Evolutionary conservation across 441 rosid species (phyloP).

Genomic region (Aleurites moluccanus): DNA sequence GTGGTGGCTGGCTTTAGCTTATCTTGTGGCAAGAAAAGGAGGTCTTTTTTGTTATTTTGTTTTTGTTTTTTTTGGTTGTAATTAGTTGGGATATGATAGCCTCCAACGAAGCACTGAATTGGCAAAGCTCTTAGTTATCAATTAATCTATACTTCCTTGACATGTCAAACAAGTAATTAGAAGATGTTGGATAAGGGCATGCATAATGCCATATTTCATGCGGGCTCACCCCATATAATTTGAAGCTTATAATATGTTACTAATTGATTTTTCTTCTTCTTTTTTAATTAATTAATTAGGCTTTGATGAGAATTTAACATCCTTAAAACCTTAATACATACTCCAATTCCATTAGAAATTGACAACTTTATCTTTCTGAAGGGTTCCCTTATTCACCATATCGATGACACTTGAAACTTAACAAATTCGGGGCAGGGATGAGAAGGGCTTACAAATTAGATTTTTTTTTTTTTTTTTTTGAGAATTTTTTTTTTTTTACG

Average conservation of each 20-base stretch:
- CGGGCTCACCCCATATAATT: not conserved
- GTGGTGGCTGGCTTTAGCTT: not conserved
- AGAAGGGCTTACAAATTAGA: no score
- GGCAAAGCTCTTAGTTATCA: not conserved
- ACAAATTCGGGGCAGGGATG: no score
- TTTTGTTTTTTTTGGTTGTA: not conserved
- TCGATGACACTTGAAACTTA: no score
- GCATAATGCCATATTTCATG: not conserved
- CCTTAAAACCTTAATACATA: no score
- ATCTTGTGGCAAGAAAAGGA: not conserved
- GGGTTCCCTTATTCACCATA: no score
- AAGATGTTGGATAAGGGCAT: not conserved
- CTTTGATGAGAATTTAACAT: no score
- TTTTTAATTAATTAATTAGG: no score
- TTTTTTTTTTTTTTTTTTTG: no score
- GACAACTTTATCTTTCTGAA: no score
- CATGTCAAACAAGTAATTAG: not conserved
- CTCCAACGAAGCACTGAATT: not conserved
- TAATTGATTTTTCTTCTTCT: no score
- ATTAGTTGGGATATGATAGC: not conserved
- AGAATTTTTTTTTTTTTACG: not conserved
- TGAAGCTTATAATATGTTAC: no score
- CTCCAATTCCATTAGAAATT: no score
- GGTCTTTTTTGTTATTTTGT: not conserved
- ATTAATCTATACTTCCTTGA: not conserved